Evolutionary conservation across 2,329 filamentous ascomycete species (phyloP).

Genomic region (Colletotrichum eleusines): DNA sequence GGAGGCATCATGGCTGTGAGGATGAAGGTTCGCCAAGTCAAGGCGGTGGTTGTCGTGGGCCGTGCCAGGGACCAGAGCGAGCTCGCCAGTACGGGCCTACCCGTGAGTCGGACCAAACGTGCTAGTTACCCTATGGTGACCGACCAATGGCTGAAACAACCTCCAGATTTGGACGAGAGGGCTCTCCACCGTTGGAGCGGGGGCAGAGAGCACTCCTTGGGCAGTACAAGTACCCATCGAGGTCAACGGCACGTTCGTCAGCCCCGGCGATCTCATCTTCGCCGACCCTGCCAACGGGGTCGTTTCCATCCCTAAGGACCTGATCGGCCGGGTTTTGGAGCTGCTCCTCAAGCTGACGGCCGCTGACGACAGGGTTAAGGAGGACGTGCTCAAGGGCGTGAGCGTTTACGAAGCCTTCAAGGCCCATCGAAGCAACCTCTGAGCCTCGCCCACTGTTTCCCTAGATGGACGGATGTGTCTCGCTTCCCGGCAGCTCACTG

Average conservation of each 20-base stretch:
- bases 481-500: not conserved
- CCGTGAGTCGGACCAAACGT: constrained; percentile 57
- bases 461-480: not conserved
- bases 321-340: constrained; percentile 70
- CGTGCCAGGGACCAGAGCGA: constrained; percentile 75
- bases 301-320: constrained; percentile 73
- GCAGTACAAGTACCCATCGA: constrained; percentile 61
- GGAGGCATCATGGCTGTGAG: constrained; percentile 82
- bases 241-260: constrained; percentile 57
- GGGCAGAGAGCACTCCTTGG: constrained; percentile 68
- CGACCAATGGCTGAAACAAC: constrained; percentile 23
- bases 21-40: constrained; percentile 72
- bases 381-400: constrained; percentile 72
- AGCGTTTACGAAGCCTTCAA: constrained; percentile 76
- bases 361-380: constrained; percentile 72
- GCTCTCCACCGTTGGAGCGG: constrained; percentile 69
- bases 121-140: constrained; percentile 6
- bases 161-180: constrained; percentile 66
- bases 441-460: constrained; percentile 17
- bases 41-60: constrained; percentile 75
- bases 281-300: constrained; percentile 77
- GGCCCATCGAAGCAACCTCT: constrained; percentile 61
- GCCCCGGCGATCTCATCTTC: constrained; percentile 75
- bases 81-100: constrained; percentile 65
- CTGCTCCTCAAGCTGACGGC: constrained; percentile 64